Base-by-base conservation (phyloP, 345 rosid species). In the Acer negundo region DNA sequence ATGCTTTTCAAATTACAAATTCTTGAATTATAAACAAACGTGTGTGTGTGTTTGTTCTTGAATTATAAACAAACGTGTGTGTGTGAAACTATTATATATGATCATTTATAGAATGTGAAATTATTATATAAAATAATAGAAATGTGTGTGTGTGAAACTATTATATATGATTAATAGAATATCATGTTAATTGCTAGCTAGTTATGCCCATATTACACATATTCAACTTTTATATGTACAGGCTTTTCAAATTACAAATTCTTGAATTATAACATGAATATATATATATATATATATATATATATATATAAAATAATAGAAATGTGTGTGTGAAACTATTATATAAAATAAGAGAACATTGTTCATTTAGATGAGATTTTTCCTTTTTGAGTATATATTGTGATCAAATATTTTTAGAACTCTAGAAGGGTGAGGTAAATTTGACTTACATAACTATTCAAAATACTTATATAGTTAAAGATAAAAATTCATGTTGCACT, bases 401-500 rank as follows among this genome's bases (percentile, higher is more conserved):
- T 49, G 11, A 20, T 46, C 42, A 53, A 23, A 26, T 51, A 66
- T 20, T 35, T 69, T 15, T 24, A 59, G 17, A 67, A 19, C 35
- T 69, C n/a, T 24, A 59, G 17, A 67, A 12, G 64, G 62, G n/a
- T 42, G 19, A 16, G 20, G 22, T 69, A 22, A 53, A 22, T 73
- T 62, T 23, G 69, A 69, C 77, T 59, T 59, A 13, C 56, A 67
- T 35, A 23, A 76, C 74, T 47, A 69, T 69, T 72, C 28, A 13
- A 5, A 53, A 53, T 74, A n/a, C 59, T 70, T 9, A 62, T 17
- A 15, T 67, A 55, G 19, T n/a, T 67, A 64, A 69, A 59, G 72
- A 71, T 62, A 67, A 62, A 51, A 38, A 23, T 65, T 31, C 64
- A 24, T 58, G 51, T 40, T 77, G 78, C 73, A 80, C 77, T 62